A percentile compares a stretch with the other conserved stretches of the same genome.
phyloP scores from a whole-genome alignment of 352 stramenopile species.

The Phytophthora macrochlamydospora region DNA sequence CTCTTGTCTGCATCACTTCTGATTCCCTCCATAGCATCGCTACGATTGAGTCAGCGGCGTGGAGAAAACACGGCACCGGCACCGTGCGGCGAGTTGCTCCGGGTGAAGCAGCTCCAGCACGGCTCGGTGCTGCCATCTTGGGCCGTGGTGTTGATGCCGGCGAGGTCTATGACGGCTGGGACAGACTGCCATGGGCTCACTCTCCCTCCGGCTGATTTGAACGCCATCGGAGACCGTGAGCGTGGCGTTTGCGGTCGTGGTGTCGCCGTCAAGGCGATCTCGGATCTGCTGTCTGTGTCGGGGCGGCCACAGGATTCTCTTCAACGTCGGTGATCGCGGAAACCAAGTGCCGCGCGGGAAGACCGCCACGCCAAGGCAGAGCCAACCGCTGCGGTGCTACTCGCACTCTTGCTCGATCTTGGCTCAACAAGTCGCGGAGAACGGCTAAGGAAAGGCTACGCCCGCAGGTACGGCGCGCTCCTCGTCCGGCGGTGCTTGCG shows the following conservation, averaged over 20 bases:
- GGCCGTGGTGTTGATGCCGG: too few relatives aligned
- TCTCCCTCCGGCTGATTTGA: too few relatives aligned
- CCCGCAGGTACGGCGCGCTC: conserved; percentile 11
- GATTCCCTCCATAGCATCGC: too few relatives aligned
- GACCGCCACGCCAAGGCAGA: background rate
- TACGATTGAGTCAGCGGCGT: too few relatives aligned
- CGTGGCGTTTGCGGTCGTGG: background rate
- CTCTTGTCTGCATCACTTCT: too few relatives aligned
- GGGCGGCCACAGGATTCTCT: background rate
- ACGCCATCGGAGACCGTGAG: too few relatives aligned
- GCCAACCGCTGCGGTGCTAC: background rate
- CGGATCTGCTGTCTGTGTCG: background rate
- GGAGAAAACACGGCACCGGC: too few relatives aligned
- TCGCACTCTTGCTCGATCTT: background rate
- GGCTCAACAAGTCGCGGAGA: background rate
- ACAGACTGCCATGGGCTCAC: too few relatives aligned
- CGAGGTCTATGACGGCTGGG: too few relatives aligned
- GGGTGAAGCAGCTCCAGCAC: too few relatives aligned
- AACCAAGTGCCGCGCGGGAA: background rate
- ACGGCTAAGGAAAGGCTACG: conserved; percentile 1
- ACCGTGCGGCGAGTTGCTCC: too few relatives aligned
- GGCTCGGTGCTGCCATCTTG: too few relatives aligned
- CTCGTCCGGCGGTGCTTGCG: conserved; percentile 4
- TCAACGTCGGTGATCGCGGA: background rate
- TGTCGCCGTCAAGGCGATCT: background rate